Evolutionary conservation across 805 yeast genomes (phyloP).

Genomic region (Danielia reshetovae): DNA sequence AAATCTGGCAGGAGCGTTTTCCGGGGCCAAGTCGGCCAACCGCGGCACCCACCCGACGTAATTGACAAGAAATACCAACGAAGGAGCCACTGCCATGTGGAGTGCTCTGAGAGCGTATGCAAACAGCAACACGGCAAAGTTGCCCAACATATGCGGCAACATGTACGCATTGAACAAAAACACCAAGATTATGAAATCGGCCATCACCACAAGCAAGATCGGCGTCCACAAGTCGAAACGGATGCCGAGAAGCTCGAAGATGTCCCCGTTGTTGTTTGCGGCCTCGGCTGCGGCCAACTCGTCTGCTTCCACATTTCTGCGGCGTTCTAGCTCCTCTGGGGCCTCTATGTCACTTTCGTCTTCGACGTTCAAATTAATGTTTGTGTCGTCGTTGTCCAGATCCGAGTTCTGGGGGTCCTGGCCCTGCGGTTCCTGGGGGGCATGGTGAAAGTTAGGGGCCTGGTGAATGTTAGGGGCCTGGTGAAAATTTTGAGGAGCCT

Average conservation of each 20-base stretch:
- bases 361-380: neutral
- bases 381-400: neutral
- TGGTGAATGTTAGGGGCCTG: neutral
- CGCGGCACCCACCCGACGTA: neutral
- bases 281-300: slow-evolving; percentile 14
- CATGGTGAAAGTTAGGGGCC: neutral
- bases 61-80: neutral
- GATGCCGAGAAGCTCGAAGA: slow-evolving; percentile 36
- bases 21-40: neutral
- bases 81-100: slow-evolving; percentile 3
- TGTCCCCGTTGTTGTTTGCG: slow-evolving; percentile 19
- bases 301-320: slow-evolving; percentile 12
- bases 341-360: slow-evolving; percentile 8
- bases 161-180: slow-evolving; percentile 43
- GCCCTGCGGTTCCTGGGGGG: no score
- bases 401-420: neutral
- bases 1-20: no score
- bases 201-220: slow-evolving; percentile 27
- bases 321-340: slow-evolving; percentile 13
- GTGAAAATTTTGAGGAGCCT: neutral
- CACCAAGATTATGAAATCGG: slow-evolving; percentile 28
- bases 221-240: slow-evolving; percentile 34
- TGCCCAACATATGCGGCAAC: slow-evolving; percentile 47
- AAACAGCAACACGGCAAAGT: slow-evolving; percentile 6
- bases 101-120: slow-evolving; percentile 4